Evolutionary conservation across 1,284 basidiomycete genomes (phyloP).

Genomic region (Cystobasidium sp.): DNA sequence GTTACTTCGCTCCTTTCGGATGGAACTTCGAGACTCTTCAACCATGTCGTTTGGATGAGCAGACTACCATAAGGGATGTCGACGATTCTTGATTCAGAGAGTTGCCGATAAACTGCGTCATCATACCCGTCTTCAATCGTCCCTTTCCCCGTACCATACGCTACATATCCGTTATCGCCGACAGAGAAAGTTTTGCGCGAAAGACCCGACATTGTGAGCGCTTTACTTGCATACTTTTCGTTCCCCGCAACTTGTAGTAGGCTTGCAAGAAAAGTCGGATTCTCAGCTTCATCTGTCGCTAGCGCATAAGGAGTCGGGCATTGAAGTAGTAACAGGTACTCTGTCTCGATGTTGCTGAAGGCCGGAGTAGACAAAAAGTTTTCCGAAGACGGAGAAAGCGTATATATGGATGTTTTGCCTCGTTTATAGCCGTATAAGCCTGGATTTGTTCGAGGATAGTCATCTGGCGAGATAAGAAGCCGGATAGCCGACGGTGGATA

Average conservation of each 20-base stretch:
- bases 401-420: slow-evolving; percentile 1
- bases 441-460: not conserved
- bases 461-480: not conserved
- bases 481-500: not conserved
- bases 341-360: not conserved
- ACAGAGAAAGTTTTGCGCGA: not conserved
- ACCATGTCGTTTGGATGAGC: slow-evolving; percentile 6
- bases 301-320: not conserved
- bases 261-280: not conserved
- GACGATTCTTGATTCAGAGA: slow-evolving; percentile 3
- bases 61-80: slow-evolving; percentile 4
- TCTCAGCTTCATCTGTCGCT: not conserved
- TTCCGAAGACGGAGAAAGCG: not conserved
- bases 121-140: not conserved
- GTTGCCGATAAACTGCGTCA: not conserved
- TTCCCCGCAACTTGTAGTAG: slow-evolving; percentile 22
- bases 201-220: slow-evolving; percentile 10
- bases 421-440: not conserved
- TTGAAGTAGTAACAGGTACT: slow-evolving; percentile 10
- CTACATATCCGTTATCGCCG: too few relatives aligned
- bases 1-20: not conserved
- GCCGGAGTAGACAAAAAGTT: not conserved
- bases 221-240: not conserved
- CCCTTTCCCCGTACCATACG: not conserved
- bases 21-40: not conserved